Evolutionary conservation across 2,329 filamentous ascomycete species (phyloP), one percentile per base, ranked within the genome.

Genomic region (Nigrospora oryzae): DNA sequence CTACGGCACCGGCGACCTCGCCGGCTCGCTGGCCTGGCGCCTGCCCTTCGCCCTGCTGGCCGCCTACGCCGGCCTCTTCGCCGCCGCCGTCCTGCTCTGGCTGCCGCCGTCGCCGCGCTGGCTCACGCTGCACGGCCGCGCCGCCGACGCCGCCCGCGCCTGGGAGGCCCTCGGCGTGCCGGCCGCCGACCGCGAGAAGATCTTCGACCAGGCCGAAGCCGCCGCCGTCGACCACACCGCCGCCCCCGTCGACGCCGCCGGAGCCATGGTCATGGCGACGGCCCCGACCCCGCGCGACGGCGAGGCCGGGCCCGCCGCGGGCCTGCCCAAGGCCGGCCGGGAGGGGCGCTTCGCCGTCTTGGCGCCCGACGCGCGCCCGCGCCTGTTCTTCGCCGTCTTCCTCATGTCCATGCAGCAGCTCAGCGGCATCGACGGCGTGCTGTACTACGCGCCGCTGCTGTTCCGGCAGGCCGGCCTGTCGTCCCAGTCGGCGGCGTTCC

Each of bases 371-470:
- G 30, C 38, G 12, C 40, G 48, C 8, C 37, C 40, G 5, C 46
- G 43, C 13, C 40, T 45, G 28, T 16, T 46, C 2, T 28, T 49
- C 4, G 49, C 40, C 38, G 34, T 46, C 12, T 50, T 50, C 39
- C 44, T 50, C 36, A 48, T 50, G 46, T 44, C 35, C 11, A 48
- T 49, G 43, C 38, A 44, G 35, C 49, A 50, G 30, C 39, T 50
- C n/a, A 44, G 46, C 38, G 49, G 49, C 28, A 49, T 50, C 32
- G 49, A 50, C 40, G 49, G 43, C 13, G 49, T 50, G 7, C 43
- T 50, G 17, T 49, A 44, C 36, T 50, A 50, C 19, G 46, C 49
- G 5, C 49, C 48, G 30, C 31, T 46, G 5, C 44, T 50, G 4
- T 46, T 50, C 31, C 43, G 46, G 11, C 49, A 50, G 30, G 49